Conservation (phyloP, 805 yeast species). For the Candida coleopterorum region DNA sequence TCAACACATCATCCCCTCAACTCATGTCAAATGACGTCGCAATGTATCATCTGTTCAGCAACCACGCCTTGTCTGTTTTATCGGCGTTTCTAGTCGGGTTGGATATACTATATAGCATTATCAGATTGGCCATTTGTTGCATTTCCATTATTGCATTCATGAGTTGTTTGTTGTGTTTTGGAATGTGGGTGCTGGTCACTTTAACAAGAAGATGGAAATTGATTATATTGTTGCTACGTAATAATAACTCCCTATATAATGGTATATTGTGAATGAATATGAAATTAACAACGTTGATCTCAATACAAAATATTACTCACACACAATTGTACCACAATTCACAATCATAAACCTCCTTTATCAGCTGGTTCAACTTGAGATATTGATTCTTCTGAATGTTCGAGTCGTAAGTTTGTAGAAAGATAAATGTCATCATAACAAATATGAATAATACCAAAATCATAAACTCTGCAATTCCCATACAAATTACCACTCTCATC, state of each 20-base stretch:
- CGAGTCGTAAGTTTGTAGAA: no score
- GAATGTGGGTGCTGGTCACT: constrained; percentile 12
- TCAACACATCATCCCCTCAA: constrained; percentile 8
- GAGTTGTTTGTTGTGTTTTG: constrained; percentile 10
- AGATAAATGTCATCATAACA: no score
- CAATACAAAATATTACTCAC: no score
- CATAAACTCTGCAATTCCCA: no score
- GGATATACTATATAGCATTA: constrained; percentile 16
- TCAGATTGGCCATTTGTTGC: constrained; percentile 14
- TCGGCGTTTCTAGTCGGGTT: constrained; percentile 11
- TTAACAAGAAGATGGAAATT: constrained; percentile 14
- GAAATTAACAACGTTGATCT: no score
- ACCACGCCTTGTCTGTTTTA: background rate
- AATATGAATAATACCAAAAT: no score
- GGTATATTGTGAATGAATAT: constrained; percentile 1
- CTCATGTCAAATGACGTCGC: constrained; percentile 1
- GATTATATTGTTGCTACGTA: constrained; percentile 4
- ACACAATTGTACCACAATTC: no score
- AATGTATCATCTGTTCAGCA: background rate
- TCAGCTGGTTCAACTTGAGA: no score
- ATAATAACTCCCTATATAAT: constrained; percentile 4
- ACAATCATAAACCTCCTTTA: no score
- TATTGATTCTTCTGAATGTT: no score
- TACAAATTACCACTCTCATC: no score
- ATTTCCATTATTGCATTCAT: constrained; percentile 11